Percentiles rank a stretch among this genome's conserved stretches.
These are phyloP conservation scores for Lasiodiplodia gonubiensis DNA, from an alignment of 2,329 filamentous ascomycete species.

Conservation along the genomic window DNA sequence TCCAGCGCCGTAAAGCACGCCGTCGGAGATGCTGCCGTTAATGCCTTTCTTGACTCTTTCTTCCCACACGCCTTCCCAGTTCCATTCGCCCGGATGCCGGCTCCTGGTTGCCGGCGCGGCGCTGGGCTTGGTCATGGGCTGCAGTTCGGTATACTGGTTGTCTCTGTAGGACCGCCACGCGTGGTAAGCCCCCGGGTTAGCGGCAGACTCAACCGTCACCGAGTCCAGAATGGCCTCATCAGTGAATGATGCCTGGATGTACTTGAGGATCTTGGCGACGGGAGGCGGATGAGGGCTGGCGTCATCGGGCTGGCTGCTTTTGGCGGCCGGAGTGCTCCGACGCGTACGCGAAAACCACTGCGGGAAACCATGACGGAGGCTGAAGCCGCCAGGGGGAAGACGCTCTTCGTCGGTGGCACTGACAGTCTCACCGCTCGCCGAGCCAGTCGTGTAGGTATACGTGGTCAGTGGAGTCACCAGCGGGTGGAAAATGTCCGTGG, in stretches of 20 bases:
- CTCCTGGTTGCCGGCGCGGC: constrained; percentile 51
- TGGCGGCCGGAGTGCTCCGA: constrained; percentile 33
- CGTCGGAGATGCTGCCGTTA: constrained; percentile 76
- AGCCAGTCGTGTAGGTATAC: constrained; percentile 84
- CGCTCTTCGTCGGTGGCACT: constrained; percentile 83
- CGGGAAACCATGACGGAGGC: constrained; percentile 87
- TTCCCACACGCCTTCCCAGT: constrained; percentile 98
- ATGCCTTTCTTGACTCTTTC: constrained; percentile 83
- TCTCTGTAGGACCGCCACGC: constrained; percentile 79
- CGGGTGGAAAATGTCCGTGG: constrained; percentile 93
- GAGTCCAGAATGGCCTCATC: constrained; percentile 77
- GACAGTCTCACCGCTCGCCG: constrained; percentile 73
- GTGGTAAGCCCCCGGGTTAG: constrained; percentile 91
- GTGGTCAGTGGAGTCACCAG: constrained; percentile 92
- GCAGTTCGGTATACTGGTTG: constrained; percentile 22
- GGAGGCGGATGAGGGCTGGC: constrained; percentile 29
- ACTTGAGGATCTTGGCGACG: constrained; percentile 69
- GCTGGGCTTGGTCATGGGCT: constrained; percentile 19
- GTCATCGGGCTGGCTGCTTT: constrained; percentile 23
- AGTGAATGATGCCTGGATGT: constrained; percentile 82
- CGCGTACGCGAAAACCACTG: constrained; percentile 72
- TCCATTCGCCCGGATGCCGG: constrained; percentile 82
- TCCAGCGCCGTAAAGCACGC: constrained; percentile 74
- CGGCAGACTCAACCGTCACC: constrained; percentile 79
- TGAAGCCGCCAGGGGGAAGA: constrained; percentile 87